Evolutionary conservation across 2,329 filamentous ascomycete genomes (phyloP).

Genomic region (Colletotrichum australisinense): DNA sequence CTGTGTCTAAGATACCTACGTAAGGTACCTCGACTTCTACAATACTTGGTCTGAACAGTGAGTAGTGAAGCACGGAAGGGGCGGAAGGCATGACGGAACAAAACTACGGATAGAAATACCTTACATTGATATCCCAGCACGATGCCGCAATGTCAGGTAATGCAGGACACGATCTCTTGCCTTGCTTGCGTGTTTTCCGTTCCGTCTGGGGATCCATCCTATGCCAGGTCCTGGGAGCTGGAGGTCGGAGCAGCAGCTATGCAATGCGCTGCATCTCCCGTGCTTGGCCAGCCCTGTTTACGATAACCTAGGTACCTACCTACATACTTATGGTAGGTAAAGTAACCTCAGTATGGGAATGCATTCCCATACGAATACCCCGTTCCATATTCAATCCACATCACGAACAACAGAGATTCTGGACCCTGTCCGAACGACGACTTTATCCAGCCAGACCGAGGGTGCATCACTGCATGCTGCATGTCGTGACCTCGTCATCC

Average conservation of each 20-base stretch:
- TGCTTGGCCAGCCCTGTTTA: neutral
- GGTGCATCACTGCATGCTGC: neutral
- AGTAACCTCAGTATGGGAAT: neutral
- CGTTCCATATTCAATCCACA: neutral
- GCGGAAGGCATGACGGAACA: neutral
- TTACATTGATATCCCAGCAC: neutral
- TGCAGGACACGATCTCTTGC: slow-evolving; percentile 8
- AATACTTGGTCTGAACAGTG: too few species aligned
- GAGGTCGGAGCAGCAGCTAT: slow-evolving; percentile 7
- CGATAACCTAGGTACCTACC: too few species aligned
- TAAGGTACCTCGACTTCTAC: too few species aligned
- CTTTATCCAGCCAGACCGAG: neutral
- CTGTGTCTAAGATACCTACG: too few species aligned
- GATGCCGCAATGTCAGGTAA: too few species aligned
- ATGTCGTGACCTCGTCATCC: neutral
- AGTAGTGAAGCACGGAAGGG: neutral
- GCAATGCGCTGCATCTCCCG: slow-evolving; percentile 4
- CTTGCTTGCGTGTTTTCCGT: slow-evolving; percentile 22
- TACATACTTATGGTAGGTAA: too few species aligned
- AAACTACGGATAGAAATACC: neutral
- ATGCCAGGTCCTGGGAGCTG: slow-evolving; percentile 4
- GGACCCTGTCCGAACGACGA: neutral
- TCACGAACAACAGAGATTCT: neutral
- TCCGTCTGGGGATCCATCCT: slow-evolving; percentile 24
- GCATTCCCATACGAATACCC: neutral